Evolutionary conservation across 768 basidiomycete genomes (phyloP), one percentile per base, ranked within the genome.

Genomic region (Punctularia strigosozonata): DNA sequence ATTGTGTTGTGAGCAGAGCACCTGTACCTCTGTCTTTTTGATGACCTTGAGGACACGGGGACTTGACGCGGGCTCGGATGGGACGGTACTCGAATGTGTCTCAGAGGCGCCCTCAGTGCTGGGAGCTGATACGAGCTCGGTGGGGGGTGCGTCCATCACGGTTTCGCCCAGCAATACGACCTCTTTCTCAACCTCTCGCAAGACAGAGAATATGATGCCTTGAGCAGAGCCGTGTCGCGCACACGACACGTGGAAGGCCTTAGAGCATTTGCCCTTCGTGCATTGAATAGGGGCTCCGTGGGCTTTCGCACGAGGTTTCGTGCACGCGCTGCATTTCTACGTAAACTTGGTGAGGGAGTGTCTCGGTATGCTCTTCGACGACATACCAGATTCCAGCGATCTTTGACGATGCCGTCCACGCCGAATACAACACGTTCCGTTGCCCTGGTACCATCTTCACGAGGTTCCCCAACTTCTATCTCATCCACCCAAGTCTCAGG

Each of bases 401-500:
- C 92, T 54, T 79, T 88, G 8, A 85, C 84, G 46, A 99, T 87
- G 6, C 71, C 77, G 50, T 89, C 84, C 18, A 87, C 85, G 3
- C 94, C 92, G 50, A 81, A 81, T 0, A 95, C 80, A 41, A 73
- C 67, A 40, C 57, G 63, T 51, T 72, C 70, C 47, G 55, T 69
- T 26, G 39, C 45, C 17, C 42, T 45, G 5, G 47, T 51, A 0
- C 68, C 68, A 48, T 63, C 54, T 2, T 44, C 50, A 14, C 47
- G 41, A 8, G 46, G 36, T 8, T 48, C 52, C 4, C 47, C 54
- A 1, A 52, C 58, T 28, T 76, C 73, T 4, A 80, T 53, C 30
- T 75, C 75, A 51, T 90, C 89, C 18, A 94, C 74, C 80, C 89
- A 94, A 0, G 91, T 89, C 56, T 97, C 90, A 0, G 92, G 94